These are phyloP conservation scores for Suillus occidentalis DNA, from an alignment of 768 basidiomycete species.

Conservation along the genomic window DNA sequence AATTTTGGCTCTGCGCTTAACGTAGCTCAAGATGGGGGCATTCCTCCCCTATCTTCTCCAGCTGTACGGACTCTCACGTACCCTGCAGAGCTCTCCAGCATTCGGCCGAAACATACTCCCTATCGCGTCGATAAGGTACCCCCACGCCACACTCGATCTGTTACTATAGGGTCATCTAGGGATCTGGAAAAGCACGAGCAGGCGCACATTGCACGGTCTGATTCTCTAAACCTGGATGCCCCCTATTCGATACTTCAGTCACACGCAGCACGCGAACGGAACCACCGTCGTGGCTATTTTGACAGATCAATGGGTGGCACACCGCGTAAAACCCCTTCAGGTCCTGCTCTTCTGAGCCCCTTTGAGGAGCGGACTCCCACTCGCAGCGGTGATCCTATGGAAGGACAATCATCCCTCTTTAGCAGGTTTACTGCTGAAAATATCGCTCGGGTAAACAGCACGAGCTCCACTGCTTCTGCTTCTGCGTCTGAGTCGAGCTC, in stretches of 20 bases:
- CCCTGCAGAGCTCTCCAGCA: conserved; percentile 44
- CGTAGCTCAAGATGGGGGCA: conserved; percentile 43
- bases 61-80: conserved; percentile 41
- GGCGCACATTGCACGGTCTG: conserved; percentile 19
- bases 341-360: not conserved
- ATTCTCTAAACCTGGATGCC: conserved; percentile 30
- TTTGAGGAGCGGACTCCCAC: not conserved
- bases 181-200: conserved; percentile 39
- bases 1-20: conserved; percentile 55
- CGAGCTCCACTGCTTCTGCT: conserved; percentile 52
- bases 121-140: conserved; percentile 7
- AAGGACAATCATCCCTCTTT: not conserved
- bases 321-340: conserved; percentile 8
- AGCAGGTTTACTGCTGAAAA: conserved; percentile 5
- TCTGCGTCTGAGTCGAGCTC: conserved; percentile 46
- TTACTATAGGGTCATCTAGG: conserved; percentile 50
- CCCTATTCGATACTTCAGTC: conserved; percentile 26
- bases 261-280: conserved; percentile 31
- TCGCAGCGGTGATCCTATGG: not conserved
- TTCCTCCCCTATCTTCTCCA: conserved; percentile 10
- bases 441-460: conserved; percentile 26
- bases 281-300: conserved; percentile 62
- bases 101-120: conserved; percentile 32
- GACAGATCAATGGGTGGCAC: conserved; percentile 38
- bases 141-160: conserved; percentile 1